Evolutionary conservation across 2,329 filamentous ascomycete genomes (phyloP).

Genomic region (Gnomoniopsis smithogilvyi): DNA sequence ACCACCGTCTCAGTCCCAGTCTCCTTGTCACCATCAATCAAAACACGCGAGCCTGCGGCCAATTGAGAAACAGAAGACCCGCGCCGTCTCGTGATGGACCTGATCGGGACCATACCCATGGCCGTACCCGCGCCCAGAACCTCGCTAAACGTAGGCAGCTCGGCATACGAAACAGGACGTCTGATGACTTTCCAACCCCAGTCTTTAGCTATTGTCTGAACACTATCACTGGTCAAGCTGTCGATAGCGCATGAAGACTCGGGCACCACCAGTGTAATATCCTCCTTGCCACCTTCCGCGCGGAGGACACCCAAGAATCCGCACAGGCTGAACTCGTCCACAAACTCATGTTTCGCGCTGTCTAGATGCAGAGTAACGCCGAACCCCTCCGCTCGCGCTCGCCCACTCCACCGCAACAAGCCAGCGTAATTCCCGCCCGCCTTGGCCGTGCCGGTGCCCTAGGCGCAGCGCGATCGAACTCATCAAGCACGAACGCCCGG

Average conservation of each 20-base stretch:
- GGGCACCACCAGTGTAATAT: neutral
- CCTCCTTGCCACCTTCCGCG: neutral
- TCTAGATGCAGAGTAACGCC: slow-evolving; percentile 68
- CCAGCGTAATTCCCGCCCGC: slow-evolving; percentile 70
- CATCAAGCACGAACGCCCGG: slow-evolving; percentile 62
- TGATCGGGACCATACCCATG: neutral
- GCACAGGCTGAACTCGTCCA: slow-evolving; percentile 48
- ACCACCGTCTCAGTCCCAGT: neutral
- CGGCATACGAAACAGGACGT: neutral
- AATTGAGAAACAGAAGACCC: neutral
- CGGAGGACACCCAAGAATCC: neutral
- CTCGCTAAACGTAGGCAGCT: neutral
- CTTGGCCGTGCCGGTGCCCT: slow-evolving; percentile 65
- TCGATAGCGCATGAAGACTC: neutral
- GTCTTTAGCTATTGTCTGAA: neutral
- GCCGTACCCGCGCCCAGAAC: neutral
- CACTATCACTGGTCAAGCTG: neutral
- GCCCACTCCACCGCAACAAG: slow-evolving; percentile 59
- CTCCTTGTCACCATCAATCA: neutral
- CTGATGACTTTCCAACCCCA: neutral
- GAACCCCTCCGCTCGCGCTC: slow-evolving; percentile 58
- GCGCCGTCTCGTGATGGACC: neutral
- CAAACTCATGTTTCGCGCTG: slow-evolving; percentile 57
- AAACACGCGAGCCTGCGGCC: neutral
- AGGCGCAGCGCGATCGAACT: slow-evolving; percentile 67